A percentile compares a stretch with the other conserved stretches of the same genome.
phyloP scores from a whole-genome alignment of 441 rosid species.

The Eruca vesicaria region DNA sequence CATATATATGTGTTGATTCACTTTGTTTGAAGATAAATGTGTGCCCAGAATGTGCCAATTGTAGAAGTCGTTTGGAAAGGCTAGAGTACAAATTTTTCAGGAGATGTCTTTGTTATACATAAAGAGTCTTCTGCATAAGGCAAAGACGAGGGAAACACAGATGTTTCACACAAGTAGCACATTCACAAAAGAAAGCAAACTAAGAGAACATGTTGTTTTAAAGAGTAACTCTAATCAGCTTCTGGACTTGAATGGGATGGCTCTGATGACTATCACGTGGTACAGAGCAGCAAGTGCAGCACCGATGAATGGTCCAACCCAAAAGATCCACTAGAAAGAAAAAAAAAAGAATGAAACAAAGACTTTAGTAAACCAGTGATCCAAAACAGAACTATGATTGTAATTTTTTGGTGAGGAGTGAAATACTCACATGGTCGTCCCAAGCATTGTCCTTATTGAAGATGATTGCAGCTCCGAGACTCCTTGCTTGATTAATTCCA shows the following conservation, averaged over 20 bases:
- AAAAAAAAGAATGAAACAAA: neutral
- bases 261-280: too few species aligned
- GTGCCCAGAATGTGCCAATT: too few species aligned
- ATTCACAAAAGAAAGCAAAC: constrained; percentile 28
- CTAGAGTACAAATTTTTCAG: too few species aligned
- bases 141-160: constrained; percentile 20
- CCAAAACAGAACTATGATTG: neutral
- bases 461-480: too few species aligned
- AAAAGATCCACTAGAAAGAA: constrained; percentile 50
- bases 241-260: too few species aligned
- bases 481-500: constrained; percentile 55
- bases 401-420: neutral
- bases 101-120: constrained; percentile 5
- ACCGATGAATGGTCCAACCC: constrained; percentile 62
- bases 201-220: constrained; percentile 6
- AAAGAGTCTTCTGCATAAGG: constrained; percentile 13
- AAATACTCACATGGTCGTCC: too few species aligned
- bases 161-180: constrained; percentile 25
- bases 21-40: too few species aligned
- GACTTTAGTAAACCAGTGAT: too few species aligned
- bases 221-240: constrained; percentile 9
- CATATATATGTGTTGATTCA: too few species aligned
- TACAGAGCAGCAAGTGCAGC: too few species aligned
- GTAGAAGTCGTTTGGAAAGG: too few species aligned
- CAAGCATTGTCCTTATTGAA: too few species aligned